Percentiles rank a stretch among this genome's conserved stretches.
These are phyloP conservation scores for Pichia sp. DNA, from an alignment of 1,139 yeast genomes.

Conservation along the genomic window DNA sequence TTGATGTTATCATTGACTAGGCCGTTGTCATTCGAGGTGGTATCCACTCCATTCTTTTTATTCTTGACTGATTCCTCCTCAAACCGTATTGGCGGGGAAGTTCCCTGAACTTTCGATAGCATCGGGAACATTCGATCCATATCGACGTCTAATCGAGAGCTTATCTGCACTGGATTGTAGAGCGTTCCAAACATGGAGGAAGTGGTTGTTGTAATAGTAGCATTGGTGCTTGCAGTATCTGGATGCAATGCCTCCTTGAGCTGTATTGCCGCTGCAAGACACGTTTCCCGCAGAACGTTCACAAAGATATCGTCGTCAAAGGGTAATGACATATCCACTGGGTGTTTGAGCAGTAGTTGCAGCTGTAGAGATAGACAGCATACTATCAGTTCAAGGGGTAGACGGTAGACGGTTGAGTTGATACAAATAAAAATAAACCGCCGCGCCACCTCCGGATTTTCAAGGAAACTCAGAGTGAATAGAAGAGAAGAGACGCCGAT, in stretches of 20 bases:
- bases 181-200: background rate
- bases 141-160: background rate
- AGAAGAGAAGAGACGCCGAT: background rate
- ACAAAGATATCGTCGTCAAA: slow-evolving; percentile 9
- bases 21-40: no score
- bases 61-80: background rate
- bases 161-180: background rate
- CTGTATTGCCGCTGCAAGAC: slow-evolving; percentile 7
- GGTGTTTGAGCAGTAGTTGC: background rate
- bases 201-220: background rate
- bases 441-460: no score
- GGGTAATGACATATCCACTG: slow-evolving; percentile 10
- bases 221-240: background rate
- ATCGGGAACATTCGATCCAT: slow-evolving; percentile 8
- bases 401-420: no score
- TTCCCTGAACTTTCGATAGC: slow-evolving; percentile 1
- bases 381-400: no score
- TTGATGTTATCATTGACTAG: no score
- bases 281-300: slow-evolving; percentile 14
- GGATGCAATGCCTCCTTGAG: background rate
- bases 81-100: slow-evolving; percentile 7
- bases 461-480: background rate
- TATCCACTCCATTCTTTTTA: background rate
- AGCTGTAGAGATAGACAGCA: no score
- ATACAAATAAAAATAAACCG: no score